Percentiles rank a stretch among this genome's conserved stretches.
Evolutionary conservation across 2,329 filamentous ascomycete species (phyloP).

Genomic region (Aschersonia sp.): DNA sequence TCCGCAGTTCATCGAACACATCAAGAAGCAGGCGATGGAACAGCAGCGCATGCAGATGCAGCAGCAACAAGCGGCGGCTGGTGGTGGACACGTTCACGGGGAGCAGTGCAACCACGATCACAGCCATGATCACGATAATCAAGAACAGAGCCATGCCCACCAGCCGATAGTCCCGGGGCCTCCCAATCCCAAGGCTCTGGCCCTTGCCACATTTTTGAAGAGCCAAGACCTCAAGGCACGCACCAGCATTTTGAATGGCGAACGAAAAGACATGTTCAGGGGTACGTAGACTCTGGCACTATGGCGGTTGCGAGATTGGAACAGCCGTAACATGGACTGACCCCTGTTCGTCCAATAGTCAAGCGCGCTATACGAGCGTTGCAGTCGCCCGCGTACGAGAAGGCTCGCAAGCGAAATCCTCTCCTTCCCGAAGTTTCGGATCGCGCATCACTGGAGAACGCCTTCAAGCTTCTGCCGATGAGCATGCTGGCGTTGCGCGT

Average conservation of each 20-base stretch:
- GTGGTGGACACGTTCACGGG: slow-evolving; percentile 8
- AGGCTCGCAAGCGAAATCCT: slow-evolving; percentile 80
- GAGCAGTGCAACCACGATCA: slow-evolving; percentile 13
- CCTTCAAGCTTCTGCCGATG: slow-evolving; percentile 87
- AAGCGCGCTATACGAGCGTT: slow-evolving; percentile 90
- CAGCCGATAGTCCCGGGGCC: slow-evolving; percentile 62
- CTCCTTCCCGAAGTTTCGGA: slow-evolving; percentile 79
- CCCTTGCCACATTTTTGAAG: slow-evolving; percentile 77
- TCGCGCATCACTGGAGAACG: slow-evolving; percentile 77
- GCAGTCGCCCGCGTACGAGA: slow-evolving; percentile 77
- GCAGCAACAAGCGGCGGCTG: slow-evolving; percentile 14
- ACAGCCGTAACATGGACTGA: background rate
- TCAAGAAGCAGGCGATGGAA: slow-evolving; percentile 41
- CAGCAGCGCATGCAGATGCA: slow-evolving; percentile 33
- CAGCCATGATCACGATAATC: slow-evolving; percentile 11
- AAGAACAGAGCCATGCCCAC: slow-evolving; percentile 32
- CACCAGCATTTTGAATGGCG: slow-evolving; percentile 87
- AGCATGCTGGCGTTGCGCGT: slow-evolving; percentile 90
- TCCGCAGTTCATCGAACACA: slow-evolving; percentile 64
- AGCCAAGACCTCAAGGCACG: slow-evolving; percentile 75
- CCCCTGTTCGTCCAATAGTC: slow-evolving; percentile 40
- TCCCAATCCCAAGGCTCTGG: slow-evolving; percentile 77
- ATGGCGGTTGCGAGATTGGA: no score
- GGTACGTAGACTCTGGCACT: slow-evolving; percentile 35
- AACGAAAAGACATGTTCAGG: slow-evolving; percentile 97